These are phyloP conservation scores for Apophysomyces trapeziformis DNA, from an alignment of 371 early-diverging fungal genomes.

Conservation along the genomic window DNA sequence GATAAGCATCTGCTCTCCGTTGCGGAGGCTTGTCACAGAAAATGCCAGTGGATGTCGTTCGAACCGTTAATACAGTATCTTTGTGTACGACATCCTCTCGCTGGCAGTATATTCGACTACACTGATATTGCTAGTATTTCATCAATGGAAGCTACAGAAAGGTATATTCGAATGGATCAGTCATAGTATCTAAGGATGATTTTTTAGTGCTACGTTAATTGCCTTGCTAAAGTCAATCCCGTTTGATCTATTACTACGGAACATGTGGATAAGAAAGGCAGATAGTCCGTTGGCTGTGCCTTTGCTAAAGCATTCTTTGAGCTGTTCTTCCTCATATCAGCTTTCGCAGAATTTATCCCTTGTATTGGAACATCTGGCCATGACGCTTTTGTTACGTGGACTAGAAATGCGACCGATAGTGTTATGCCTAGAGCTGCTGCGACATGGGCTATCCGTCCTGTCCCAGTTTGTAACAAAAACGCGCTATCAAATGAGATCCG, in stretches of 20 bases:
- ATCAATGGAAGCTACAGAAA: slow-evolving; percentile 18
- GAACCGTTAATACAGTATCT: slow-evolving; percentile 49
- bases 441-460: slow-evolving; percentile 22
- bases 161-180: slow-evolving; percentile 20
- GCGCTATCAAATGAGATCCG: slow-evolving; percentile 10
- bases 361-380: slow-evolving; percentile 39
- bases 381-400: slow-evolving; percentile 9
- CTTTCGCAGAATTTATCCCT: slow-evolving; percentile 27
- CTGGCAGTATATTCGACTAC: slow-evolving; percentile 48
- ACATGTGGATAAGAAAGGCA: slow-evolving; percentile 23
- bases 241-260: slow-evolving; percentile 41
- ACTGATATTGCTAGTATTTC: slow-evolving; percentile 20
- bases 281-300: slow-evolving; percentile 21
- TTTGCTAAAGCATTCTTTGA: slow-evolving; percentile 29
- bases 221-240: slow-evolving; percentile 38
- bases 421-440: slow-evolving; percentile 35
- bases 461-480: slow-evolving; percentile 25
- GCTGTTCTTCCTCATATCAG: slow-evolving; percentile 27
- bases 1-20: slow-evolving; percentile 21
- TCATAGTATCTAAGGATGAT: background rate
- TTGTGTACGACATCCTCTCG: slow-evolving; percentile 46
- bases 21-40: slow-evolving; percentile 22
- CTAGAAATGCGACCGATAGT: background rate
- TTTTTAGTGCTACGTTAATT: slow-evolving; percentile 20
- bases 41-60: slow-evolving; percentile 27